These are phyloP conservation scores for Solanum chacoense DNA, from an alignment of 305 asterid genomes.

Conservation along the genomic window DNA sequence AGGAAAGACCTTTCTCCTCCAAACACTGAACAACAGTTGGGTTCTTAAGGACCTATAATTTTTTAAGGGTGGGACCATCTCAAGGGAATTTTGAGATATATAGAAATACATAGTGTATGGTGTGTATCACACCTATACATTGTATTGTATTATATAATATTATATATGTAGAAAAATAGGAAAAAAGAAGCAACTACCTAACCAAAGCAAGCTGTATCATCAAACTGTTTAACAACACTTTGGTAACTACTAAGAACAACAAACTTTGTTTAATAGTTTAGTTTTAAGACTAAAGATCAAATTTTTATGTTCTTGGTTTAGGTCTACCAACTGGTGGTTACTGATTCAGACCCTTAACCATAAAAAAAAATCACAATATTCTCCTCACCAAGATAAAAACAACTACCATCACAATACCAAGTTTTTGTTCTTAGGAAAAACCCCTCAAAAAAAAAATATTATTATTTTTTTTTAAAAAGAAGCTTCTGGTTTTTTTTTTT, in stretches of 20 bases:
- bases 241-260: not conserved
- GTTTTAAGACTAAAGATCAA: not conserved
- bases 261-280: constrained; percentile 1
- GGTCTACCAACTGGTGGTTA: constrained; percentile 91
- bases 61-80: not conserved
- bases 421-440: constrained; percentile 2
- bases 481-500: constrained; percentile 7
- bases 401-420: constrained; percentile 17
- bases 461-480: not conserved
- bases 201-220: not conserved
- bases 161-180: not conserved
- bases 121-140: constrained; percentile 1
- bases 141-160: not conserved
- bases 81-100: not conserved
- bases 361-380: constrained; percentile 13
- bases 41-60: not conserved
- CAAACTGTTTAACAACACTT: constrained; percentile 20
- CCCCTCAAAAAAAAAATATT: not conserved
- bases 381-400: constrained; percentile 10
- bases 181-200: not conserved
- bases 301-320: constrained; percentile 25
- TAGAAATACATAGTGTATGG: not conserved
- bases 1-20: not conserved
- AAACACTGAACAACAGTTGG: not conserved
- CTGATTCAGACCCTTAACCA: constrained; percentile 29